These are phyloP conservation scores for Aspergillus costaricaensis DNA, from an alignment of 2,329 filamentous ascomycete genomes.

Conservation along the genomic window DNA sequence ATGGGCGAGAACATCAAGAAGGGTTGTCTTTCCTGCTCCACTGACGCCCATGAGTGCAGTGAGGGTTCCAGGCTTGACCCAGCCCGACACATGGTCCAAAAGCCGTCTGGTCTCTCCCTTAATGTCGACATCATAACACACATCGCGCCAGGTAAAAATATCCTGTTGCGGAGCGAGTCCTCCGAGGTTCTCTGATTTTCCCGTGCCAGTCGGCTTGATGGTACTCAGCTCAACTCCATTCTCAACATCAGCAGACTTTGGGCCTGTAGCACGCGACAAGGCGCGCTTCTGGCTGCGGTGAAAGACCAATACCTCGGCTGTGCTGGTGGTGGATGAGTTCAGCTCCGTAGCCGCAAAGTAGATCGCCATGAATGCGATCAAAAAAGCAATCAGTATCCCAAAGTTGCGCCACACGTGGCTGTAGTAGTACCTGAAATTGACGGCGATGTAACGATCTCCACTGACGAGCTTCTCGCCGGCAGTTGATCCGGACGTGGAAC, in stretches of 20 bases:
- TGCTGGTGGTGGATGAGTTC: slow-evolving; percentile 66
- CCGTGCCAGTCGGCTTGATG: neutral
- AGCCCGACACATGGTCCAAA: slow-evolving; percentile 53
- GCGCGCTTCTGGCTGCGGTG: slow-evolving; percentile 53
- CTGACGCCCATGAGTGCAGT: slow-evolving; percentile 90
- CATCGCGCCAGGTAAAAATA: slow-evolving; percentile 77
- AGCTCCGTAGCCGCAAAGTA: slow-evolving; percentile 55
- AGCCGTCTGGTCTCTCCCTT: neutral
- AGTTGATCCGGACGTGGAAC: slow-evolving; percentile 59
- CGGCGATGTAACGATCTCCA: slow-evolving; percentile 60
- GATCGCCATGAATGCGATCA: slow-evolving; percentile 59
- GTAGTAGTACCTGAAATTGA: slow-evolving; percentile 59
- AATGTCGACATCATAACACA: slow-evolving; percentile 60
- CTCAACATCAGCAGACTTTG: slow-evolving; percentile 8
- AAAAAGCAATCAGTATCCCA: slow-evolving; percentile 67
- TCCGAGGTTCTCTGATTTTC: slow-evolving; percentile 47
- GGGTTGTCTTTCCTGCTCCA: slow-evolving; percentile 87
- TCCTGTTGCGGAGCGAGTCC: slow-evolving; percentile 56
- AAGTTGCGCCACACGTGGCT: slow-evolving; percentile 68
- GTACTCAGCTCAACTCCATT: neutral
- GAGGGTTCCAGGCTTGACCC: slow-evolving; percentile 87
- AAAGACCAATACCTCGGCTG: slow-evolving; percentile 74
- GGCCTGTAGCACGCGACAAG: slow-evolving; percentile 5
- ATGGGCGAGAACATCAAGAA: slow-evolving; percentile 81
- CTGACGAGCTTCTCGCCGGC: slow-evolving; percentile 56